These are phyloP conservation scores for Macrocybe gigantea DNA, from an alignment of 768 basidiomycete species.

Conservation along the genomic window DNA sequence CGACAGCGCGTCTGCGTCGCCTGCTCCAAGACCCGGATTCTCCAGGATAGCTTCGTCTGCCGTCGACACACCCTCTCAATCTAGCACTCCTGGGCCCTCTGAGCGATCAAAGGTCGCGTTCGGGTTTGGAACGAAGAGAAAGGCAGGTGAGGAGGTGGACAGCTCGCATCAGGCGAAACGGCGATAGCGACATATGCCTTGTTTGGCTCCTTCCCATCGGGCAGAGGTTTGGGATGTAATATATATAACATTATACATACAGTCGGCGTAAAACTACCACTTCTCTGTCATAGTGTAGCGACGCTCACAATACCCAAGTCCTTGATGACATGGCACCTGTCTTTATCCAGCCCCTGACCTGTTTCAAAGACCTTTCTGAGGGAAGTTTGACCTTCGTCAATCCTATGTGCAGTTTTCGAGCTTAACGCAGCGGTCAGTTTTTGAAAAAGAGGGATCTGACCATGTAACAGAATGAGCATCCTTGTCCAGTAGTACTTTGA, in stretches of 20 bases:
- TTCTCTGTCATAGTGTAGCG: constrained; percentile 44
- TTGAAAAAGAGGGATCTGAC: constrained; percentile 31
- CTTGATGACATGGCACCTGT: constrained; percentile 61
- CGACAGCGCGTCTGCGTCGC: constrained; percentile 44
- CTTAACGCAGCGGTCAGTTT: neutral
- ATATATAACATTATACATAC: neutral
- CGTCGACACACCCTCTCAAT: constrained; percentile 36
- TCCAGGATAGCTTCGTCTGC: constrained; percentile 61
- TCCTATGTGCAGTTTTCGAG: constrained; percentile 40
- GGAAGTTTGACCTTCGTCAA: constrained; percentile 76
- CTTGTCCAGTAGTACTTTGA: constrained; percentile 80
- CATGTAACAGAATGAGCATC: constrained; percentile 76
- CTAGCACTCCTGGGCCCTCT: constrained; percentile 49
- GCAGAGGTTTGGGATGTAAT: constrained; percentile 4
- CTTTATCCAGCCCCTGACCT: constrained; percentile 69
- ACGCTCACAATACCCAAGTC: constrained; percentile 74
- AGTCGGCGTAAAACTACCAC: neutral
- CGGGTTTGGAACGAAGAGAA: constrained; percentile 76
- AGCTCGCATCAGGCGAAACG: constrained; percentile 65
- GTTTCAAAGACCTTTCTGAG: constrained; percentile 71
- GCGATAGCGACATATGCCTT: constrained; percentile 21
- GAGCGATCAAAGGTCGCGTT: constrained; percentile 75
- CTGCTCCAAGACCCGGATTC: constrained; percentile 68
- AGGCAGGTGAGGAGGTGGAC: constrained; percentile 64
- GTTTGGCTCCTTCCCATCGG: neutral